Percentiles rank a stretch among this genome's conserved stretches.
Evolutionary conservation across 768 basidiomycete species (phyloP).

Genomic region (Atractiella rhizophila): DNA sequence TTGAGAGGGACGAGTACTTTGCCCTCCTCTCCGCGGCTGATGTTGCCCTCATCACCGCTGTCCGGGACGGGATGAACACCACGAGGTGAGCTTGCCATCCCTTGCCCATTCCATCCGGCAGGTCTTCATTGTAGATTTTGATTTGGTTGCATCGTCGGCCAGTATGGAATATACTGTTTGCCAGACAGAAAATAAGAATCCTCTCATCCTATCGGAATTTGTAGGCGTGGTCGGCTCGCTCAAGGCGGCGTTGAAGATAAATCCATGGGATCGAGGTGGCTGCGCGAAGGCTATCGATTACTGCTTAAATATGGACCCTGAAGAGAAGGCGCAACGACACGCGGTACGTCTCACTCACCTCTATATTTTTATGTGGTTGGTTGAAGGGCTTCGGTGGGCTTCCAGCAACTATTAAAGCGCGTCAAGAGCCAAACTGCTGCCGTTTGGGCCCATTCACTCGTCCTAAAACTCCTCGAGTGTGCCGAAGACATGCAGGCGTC

Average conservation of each 20-base stretch:
- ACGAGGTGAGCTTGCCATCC: constrained; percentile 28
- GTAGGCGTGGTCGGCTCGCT: constrained; percentile 91
- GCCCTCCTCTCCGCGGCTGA: constrained; percentile 79
- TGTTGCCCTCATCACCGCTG: constrained; percentile 76
- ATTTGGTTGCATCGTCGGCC: background rate
- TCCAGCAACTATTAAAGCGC: constrained; percentile 37
- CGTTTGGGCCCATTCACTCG: constrained; percentile 72
- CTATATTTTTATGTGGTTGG: background rate
- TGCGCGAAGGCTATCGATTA: constrained; percentile 66
- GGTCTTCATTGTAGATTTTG: background rate
- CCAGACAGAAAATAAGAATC: constrained; percentile 56
- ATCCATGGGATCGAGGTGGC: constrained; percentile 79
- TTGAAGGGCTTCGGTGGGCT: background rate
- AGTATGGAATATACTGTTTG: constrained; percentile 68
- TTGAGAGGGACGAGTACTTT: constrained; percentile 87
- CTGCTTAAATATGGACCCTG: constrained; percentile 53
- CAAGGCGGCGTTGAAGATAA: constrained; percentile 65
- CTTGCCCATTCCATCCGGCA: background rate
- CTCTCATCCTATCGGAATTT: constrained; percentile 81
- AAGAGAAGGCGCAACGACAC: constrained; percentile 53
- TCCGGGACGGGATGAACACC: constrained; percentile 97
- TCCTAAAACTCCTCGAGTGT: constrained; percentile 63
- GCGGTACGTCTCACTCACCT: constrained; percentile 21
- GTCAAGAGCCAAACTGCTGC: constrained; percentile 85
- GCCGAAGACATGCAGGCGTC: constrained; percentile 54